Evolutionary conservation across 208 protist genomes (phyloP).

Genomic region (Borovskyia barvae): DNA sequence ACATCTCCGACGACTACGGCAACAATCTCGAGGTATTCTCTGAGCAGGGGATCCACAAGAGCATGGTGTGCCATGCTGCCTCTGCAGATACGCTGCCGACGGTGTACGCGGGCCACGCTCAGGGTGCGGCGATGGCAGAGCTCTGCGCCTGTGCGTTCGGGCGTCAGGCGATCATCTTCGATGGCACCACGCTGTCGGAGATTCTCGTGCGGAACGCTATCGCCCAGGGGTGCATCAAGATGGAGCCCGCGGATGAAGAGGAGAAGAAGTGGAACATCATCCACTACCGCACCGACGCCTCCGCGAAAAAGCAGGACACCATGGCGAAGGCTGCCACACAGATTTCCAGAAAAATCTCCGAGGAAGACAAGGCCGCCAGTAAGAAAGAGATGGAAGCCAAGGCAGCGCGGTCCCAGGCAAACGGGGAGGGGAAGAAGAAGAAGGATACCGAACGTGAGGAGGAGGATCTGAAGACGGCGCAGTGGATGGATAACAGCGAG

Average conservation of each 20-base stretch:
- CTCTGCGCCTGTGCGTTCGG: constrained; percentile 33
- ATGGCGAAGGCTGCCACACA: neutral
- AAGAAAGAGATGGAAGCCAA: constrained; percentile 1
- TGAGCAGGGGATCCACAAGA: constrained; percentile 35
- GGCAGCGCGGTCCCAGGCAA: neutral
- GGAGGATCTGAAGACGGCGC: constrained; percentile 17
- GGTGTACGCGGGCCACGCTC: constrained; percentile 48
- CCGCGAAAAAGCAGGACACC: constrained; percentile 12
- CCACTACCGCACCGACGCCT: constrained; percentile 25
- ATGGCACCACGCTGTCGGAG: constrained; percentile 36
- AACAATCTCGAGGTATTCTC: constrained; percentile 58
- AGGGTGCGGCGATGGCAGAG: constrained; percentile 40
- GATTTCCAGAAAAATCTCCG: constrained; percentile 12
- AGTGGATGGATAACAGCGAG: constrained; percentile 31
- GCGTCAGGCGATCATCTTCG: constrained; percentile 36
- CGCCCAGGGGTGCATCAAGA: constrained; percentile 22
- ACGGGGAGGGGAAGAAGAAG: constrained; percentile 2
- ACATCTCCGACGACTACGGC: constrained; percentile 57
- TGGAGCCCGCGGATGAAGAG: constrained; percentile 15
- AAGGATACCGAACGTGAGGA: constrained; percentile 23
- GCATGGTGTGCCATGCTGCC: constrained; percentile 20
- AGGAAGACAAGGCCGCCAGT: constrained; percentile 8
- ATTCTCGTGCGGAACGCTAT: constrained; percentile 36
- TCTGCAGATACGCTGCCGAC: constrained; percentile 23
- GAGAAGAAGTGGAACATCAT: constrained; percentile 29